phyloP scores from a whole-genome alignment of 768 basidiomycete species.

The Filobasidium wieringae region DNA sequence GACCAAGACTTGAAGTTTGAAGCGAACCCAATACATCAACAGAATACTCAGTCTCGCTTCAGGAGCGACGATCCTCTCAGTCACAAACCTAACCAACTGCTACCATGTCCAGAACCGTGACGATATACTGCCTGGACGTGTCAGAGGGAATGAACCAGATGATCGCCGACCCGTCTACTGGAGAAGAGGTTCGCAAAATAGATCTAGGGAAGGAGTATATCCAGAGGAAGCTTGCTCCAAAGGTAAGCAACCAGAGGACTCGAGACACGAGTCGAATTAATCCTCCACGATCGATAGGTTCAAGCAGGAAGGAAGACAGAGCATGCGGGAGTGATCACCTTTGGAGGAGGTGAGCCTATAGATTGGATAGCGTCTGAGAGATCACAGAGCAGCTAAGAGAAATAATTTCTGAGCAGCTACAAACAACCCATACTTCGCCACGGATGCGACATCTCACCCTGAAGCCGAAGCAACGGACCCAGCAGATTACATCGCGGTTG shows the following conservation, averaged over 20 bases:
- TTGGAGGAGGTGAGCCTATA: slow-evolving; percentile 58
- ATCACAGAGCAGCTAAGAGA: neutral
- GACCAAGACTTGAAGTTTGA: too few species aligned
- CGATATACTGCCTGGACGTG: slow-evolving; percentile 67
- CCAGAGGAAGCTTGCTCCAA: slow-evolving; percentile 80
- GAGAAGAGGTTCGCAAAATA: slow-evolving; percentile 61
- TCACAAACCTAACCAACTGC: too few species aligned
- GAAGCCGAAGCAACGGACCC: slow-evolving; percentile 32
- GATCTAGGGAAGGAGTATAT: slow-evolving; percentile 75
- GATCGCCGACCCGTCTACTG: slow-evolving; percentile 48
- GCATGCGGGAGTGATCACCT: slow-evolving; percentile 76
- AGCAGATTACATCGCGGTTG: slow-evolving; percentile 20
- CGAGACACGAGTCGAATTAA: neutral
- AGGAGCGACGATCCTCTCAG: too few species aligned
- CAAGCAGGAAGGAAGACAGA: slow-evolving; percentile 86
- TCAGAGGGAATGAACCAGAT: slow-evolving; percentile 70
- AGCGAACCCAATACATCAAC: too few species aligned
- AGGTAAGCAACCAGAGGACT: slow-evolving; percentile 46
- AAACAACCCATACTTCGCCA: slow-evolving; percentile 33
- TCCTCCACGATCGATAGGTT: slow-evolving; percentile 50
- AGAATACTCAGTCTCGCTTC: too few species aligned
- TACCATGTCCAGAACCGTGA: slow-evolving; percentile 26
- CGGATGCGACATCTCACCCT: slow-evolving; percentile 16
- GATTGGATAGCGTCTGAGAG: neutral
- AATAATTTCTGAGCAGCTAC: slow-evolving; percentile 18